Conservation (phyloP, 805 yeast species). For the Cyberlindnera sargentensis region DNA sequence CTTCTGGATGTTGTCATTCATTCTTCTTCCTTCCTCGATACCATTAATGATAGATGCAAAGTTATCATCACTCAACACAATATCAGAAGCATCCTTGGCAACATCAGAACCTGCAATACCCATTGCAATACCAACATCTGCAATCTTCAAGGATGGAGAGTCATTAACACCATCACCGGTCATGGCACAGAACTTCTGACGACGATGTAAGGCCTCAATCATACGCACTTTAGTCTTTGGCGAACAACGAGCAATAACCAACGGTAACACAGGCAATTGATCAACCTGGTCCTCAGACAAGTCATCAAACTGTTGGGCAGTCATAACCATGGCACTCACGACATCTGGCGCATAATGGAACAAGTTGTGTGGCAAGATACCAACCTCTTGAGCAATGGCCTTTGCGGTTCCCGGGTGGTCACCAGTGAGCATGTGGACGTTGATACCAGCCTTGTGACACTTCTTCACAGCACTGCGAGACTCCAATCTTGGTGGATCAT, state of each 20-base stretch:
- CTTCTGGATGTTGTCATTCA: slow-evolving; percentile 73
- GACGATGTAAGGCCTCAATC: slow-evolving; percentile 69
- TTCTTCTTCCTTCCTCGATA: slow-evolving; percentile 73
- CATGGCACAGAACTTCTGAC: slow-evolving; percentile 65
- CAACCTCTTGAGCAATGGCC: slow-evolving; percentile 78
- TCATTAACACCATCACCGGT: slow-evolving; percentile 83
- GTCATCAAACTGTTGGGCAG: slow-evolving; percentile 64
- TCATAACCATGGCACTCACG: slow-evolving; percentile 63
- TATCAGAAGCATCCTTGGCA: slow-evolving; percentile 78
- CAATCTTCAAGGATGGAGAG: slow-evolving; percentile 67
- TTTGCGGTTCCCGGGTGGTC: slow-evolving; percentile 74
- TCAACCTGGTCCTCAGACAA: slow-evolving; percentile 58
- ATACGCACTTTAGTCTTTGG: slow-evolving; percentile 77
- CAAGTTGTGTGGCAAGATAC: slow-evolving; percentile 59
- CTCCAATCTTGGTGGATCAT: slow-evolving; percentile 74
- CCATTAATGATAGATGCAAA: slow-evolving; percentile 75
- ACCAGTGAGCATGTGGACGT: slow-evolving; percentile 78
- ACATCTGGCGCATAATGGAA: slow-evolving; percentile 50
- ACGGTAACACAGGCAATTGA: slow-evolving; percentile 55
- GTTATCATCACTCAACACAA: slow-evolving; percentile 69
- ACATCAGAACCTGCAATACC: slow-evolving; percentile 78
- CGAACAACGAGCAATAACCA: slow-evolving; percentile 78
- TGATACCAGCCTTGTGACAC: slow-evolving; percentile 71
- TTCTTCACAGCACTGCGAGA: slow-evolving; percentile 55
- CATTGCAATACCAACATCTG: slow-evolving; percentile 83